These are phyloP conservation scores for Taphrina populina DNA, from an alignment of 1,139 yeast genomes.

Conservation along the genomic window DNA sequence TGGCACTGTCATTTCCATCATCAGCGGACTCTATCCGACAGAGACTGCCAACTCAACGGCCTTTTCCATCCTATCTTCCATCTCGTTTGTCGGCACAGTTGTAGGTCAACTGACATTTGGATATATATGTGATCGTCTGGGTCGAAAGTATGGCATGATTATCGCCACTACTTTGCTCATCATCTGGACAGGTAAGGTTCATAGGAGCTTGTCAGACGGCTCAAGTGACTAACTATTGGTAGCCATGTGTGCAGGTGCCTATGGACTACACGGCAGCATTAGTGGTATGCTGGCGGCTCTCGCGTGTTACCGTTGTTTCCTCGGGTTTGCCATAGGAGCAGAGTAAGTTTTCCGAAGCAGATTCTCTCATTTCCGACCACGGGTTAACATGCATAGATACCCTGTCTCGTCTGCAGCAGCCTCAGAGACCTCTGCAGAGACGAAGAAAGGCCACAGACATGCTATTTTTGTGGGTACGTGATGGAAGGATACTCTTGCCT, in stretches of 20 bases:
- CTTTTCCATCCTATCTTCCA: constrained; percentile 74
- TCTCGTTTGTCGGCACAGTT: constrained; percentile 88
- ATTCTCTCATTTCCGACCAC: too few species aligned
- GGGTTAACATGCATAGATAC: too few species aligned
- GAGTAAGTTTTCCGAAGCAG: too few species aligned
- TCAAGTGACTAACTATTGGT: constrained; percentile 48
- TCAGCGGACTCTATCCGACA: constrained; percentile 61
- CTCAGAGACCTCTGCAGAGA: constrained; percentile 79
- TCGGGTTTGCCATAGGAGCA: constrained; percentile 71
- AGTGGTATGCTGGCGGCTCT: constrained; percentile 77
- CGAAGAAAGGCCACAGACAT: constrained; percentile 80
- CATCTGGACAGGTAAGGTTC: constrained; percentile 45
- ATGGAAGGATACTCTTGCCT: too few species aligned
- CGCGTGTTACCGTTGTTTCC: constrained; percentile 78
- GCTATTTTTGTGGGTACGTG: constrained; percentile 46
- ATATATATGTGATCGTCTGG: constrained; percentile 69
- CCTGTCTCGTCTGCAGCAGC: constrained; percentile 93
- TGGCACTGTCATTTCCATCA: constrained; percentile 70
- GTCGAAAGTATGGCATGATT: constrained; percentile 80
- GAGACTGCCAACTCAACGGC: constrained; percentile 65
- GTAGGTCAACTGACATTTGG: constrained; percentile 84
- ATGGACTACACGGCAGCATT: constrained; percentile 71
- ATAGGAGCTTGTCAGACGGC: not conserved
- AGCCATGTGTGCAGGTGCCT: constrained; percentile 74
- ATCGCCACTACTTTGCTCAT: constrained; percentile 70